phyloP scores from a whole-genome alignment of 1,284 basidiomycete genomes.

The Pyrrhoderma noxium region DNA sequence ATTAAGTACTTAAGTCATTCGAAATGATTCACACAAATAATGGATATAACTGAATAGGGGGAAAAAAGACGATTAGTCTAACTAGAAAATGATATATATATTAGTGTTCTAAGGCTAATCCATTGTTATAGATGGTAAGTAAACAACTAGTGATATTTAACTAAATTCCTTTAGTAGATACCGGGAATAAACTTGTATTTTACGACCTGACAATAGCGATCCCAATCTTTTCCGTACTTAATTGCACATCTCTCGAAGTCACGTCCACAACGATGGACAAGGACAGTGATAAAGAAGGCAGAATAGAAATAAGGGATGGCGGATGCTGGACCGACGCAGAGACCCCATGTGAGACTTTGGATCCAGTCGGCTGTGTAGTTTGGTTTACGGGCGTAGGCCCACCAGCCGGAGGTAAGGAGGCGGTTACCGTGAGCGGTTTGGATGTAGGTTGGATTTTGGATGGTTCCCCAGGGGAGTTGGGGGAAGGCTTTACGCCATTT shows the following conservation, averaged over 20 bases:
- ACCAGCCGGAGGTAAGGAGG: conserved; percentile 82
- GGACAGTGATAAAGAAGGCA: conserved; percentile 85
- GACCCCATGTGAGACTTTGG: conserved; percentile 88
- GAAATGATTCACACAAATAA: no score
- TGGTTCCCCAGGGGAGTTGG: conserved; percentile 80
- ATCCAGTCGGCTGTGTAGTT: conserved; percentile 87
- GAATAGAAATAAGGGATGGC: conserved; percentile 95
- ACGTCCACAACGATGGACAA: conserved; percentile 80
- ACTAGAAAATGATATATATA: no score
- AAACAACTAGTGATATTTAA: no score
- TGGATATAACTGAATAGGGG: no score
- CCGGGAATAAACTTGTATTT: conserved; percentile 86
- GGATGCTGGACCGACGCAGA: conserved; percentile 75
- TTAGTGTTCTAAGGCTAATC: no score
- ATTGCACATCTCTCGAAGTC: conserved; percentile 91
- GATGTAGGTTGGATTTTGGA: conserved; percentile 86
- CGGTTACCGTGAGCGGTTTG: conserved; percentile 93
- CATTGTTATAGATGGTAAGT: no score
- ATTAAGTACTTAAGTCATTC: no score
- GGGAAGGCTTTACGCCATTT: conserved; percentile 90
- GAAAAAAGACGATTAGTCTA: no score
- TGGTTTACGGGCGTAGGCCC: conserved; percentile 86
- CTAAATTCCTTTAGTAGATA: conserved; percentile 39
- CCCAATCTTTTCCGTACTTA: conserved; percentile 97
- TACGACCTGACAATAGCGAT: conserved; percentile 78